Conservation (phyloP, 75 land plant genomes). For the Isoetes taiwanensis region DNA sequence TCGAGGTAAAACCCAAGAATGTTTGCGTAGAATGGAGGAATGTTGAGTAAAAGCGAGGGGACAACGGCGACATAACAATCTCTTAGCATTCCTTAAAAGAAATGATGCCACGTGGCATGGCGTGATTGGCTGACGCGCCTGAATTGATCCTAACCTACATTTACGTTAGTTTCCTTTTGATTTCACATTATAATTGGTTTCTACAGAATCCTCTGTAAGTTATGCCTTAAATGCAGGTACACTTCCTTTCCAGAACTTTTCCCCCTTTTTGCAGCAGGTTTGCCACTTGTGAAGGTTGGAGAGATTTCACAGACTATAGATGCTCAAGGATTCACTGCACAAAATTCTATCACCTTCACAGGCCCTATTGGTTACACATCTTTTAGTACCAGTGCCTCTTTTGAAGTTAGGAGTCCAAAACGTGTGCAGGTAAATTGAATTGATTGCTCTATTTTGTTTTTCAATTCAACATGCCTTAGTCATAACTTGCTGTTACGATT, state of each 20-base stretch:
- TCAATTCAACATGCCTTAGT: too few relatives aligned
- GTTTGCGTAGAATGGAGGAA: too few relatives aligned
- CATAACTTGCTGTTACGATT: too few relatives aligned
- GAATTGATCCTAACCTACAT: neutral
- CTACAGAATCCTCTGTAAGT: too few relatives aligned
- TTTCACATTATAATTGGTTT: too few relatives aligned
- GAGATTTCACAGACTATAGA: conserved; percentile 85
- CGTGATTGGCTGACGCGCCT: too few relatives aligned
- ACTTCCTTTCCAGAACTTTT: conserved; percentile 75
- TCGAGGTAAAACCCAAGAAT: too few relatives aligned
- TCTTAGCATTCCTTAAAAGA: too few relatives aligned
- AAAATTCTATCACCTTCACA: conserved; percentile 64
- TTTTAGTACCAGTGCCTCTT: conserved; percentile 64
- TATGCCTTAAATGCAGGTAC: conserved; percentile 54
- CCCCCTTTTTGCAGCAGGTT: conserved; percentile 61
- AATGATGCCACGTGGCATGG: too few relatives aligned
- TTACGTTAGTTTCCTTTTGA: neutral
- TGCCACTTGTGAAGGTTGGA: conserved; percentile 55
- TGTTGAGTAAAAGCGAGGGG: too few relatives aligned
- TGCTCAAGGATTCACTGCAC: conserved; percentile 55
- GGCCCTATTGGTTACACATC: conserved; percentile 80
- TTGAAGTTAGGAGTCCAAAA: conserved; percentile 84
- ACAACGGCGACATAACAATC: too few relatives aligned
- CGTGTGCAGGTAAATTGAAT: conserved; percentile 58
- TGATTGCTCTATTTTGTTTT: too few relatives aligned